Evolutionary conservation across 177 flowering plant species (phyloP), one percentile per base, ranked within the genome.

Genomic region (Tripterygium wilfordii): DNA sequence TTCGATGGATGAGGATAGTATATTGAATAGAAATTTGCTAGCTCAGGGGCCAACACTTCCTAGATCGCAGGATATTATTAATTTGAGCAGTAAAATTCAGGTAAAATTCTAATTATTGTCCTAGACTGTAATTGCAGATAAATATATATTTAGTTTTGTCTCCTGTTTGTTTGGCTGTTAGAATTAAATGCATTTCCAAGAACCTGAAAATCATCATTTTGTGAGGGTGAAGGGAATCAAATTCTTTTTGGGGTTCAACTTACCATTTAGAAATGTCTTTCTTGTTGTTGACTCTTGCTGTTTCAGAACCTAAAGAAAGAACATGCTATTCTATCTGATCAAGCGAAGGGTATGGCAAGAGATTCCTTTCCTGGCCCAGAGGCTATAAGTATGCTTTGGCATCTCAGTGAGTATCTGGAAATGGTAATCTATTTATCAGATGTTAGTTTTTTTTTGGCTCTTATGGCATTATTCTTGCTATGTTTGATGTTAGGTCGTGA

Each of bases 271-370:
- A n/a, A n/a, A n/a, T n/a, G n/a, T n/a, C n/a, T 36, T 20, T 12
- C 9, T 18, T 50, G 56, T 31, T 7, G 19, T 20, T 32, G 24
- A 15, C 39, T 33, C 35, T 37, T 46, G n/a, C 10, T 57, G 10
- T 47, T 63, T 6, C 58, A 83, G 88, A 42, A 49, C 37, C 54
- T 83, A 59, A 81, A 66, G 66, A 62, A 64, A 38, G 78, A 72
- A 17, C 83, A 81, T 24, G 18, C 12, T 17, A 42, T 21, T 46
- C 51, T 83, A 8, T 67, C 76, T 15, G 50, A 67, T 31, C 78
- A 74, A 64, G 79, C 76, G 17, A 79, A 79, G 64, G 67, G 49
- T 16, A 43, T 71, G 3, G 58, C 40, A 13, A 31, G 36, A 5
- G 69, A 64, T 40, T 45, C 74, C 15, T 66, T 74, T 63, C 69